Conservation (phyloP, 1,284 basidiomycete genomes). For the Ustilago crameri region DNA sequence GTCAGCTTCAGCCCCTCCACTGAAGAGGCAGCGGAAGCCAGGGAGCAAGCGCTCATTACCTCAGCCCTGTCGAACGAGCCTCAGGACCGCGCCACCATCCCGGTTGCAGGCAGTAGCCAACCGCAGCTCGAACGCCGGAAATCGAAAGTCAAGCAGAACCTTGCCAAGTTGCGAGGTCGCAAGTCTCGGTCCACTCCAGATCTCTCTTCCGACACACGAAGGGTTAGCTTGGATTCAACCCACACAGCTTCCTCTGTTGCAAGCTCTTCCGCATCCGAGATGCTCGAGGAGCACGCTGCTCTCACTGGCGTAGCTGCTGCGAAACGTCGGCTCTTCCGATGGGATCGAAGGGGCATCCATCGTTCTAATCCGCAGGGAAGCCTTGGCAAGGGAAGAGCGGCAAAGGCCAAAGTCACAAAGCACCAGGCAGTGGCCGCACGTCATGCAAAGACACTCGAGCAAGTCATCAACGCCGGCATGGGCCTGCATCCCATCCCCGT, state of each 20-base stretch:
- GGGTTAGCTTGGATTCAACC: constrained; percentile 25
- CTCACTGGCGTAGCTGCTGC: constrained; percentile 32
- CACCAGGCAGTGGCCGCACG: constrained; percentile 50
- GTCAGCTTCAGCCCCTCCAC: constrained; percentile 56
- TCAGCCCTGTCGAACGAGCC: not conserved
- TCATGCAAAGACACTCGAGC: constrained; percentile 59
- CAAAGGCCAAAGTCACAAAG: constrained; percentile 52
- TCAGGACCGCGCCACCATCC: not conserved
- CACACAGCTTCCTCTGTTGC: constrained; percentile 9
- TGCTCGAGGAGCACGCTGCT: constrained; percentile 18
- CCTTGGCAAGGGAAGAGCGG: constrained; percentile 31
- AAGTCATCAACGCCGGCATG: constrained; percentile 58
- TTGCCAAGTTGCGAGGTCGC: constrained; percentile 28
- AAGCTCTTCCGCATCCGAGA: constrained; percentile 13
- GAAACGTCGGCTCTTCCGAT: constrained; percentile 41
- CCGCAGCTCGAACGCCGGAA: not conserved
- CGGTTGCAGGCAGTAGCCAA: not conserved
- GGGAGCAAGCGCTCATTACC: constrained; percentile 28
- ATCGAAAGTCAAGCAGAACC: constrained; percentile 7
- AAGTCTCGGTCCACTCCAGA: constrained; percentile 38
- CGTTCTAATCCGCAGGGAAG: constrained; percentile 15
- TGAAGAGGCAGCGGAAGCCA: constrained; percentile 38
- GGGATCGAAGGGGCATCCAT: constrained; percentile 48
- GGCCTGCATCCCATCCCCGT: constrained; percentile 40
- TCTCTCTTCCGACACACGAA: constrained; percentile 9